Evolutionary conservation across 1,284 basidiomycete genomes (phyloP), one percentile per base, ranked within the genome.

Genomic region (Moesziomyces sp.): DNA sequence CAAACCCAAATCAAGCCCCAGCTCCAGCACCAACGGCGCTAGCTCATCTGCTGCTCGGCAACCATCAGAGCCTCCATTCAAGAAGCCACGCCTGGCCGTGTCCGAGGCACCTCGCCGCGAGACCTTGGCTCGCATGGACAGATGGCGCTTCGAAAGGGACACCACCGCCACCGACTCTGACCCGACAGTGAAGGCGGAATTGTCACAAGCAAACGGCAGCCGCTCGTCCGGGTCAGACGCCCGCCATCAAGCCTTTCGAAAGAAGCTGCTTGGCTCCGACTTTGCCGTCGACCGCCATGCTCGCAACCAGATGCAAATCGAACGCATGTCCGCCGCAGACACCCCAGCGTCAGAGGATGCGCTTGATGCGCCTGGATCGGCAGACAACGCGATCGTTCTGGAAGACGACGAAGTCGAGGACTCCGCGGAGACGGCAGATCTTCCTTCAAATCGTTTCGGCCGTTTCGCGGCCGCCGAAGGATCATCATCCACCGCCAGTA

Each of bases 221-320:
- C 42, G 50, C 42, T 51, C 46, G 14, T 46, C 45, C 21, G 45
- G 53, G 40, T 51, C 61, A 19, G 40, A 56, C 4, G 48, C 45
- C 9, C 38, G 69, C 0, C 66, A 69, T 21, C 51, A 65, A 35
- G 54, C 58, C 1, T 74, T 74, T 19, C 47, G 54, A 1, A 59
- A 62, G 40, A 74, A 61, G 58, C 52, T 74, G 24, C 47, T 73
- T 10, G 70, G 64, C 2, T 47, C 59, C 26, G 60, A 64, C 45
- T 72, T 72, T 56, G 56, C 59, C 8, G 38, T 72, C 14, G 69
- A 67, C 46, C 47, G 69, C 13, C 69, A 65, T 43, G 63, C 63
- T 4, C 34, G 63, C 19, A 62, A 72, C 21, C 62, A 63, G 52
- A 34, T 67, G 55, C 54, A 72, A 34, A 58, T 71, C 45, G 68